These are phyloP conservation scores for Leptomonas seymouri DNA, from an alignment of 208 protist genomes.

Conservation along the genomic window DNA sequence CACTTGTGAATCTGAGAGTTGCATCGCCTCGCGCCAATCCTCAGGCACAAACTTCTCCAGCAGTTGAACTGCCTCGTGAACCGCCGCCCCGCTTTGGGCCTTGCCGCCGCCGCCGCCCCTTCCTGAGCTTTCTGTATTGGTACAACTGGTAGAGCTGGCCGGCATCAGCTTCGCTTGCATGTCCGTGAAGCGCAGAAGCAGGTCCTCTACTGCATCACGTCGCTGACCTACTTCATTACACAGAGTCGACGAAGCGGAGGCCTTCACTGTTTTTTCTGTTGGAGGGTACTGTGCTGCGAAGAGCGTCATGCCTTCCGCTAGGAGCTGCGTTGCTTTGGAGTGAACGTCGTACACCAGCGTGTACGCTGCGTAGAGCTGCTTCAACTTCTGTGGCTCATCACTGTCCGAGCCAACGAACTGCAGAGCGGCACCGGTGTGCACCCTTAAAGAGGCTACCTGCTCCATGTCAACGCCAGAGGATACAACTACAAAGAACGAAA, in stretches of 20 bases:
- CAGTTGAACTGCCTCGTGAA: neutral
- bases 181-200: constrained; percentile 13
- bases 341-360: constrained; percentile 10
- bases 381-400: neutral
- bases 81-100: neutral
- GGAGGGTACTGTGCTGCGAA: constrained; percentile 4
- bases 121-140: neutral
- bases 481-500: neutral
- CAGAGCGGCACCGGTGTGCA: neutral
- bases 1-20: neutral
- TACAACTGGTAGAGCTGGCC: neutral
- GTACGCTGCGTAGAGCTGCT: constrained; percentile 17
- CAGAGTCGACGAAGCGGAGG: neutral
- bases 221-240: neutral
- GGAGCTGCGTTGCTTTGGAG: constrained; percentile 3
- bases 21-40: neutral
- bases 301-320: constrained; percentile 3
- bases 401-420: too few relatives aligned
- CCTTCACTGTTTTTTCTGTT: neutral
- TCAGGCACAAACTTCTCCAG: neutral
- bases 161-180: constrained; percentile 12
- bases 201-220: neutral
- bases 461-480: neutral
- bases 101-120: neutral
- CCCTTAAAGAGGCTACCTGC: neutral